These are phyloP conservation scores for Cenococcum geophilum DNA, from an alignment of 495 filamentous ascomycete genomes.

Conservation along the genomic window DNA sequence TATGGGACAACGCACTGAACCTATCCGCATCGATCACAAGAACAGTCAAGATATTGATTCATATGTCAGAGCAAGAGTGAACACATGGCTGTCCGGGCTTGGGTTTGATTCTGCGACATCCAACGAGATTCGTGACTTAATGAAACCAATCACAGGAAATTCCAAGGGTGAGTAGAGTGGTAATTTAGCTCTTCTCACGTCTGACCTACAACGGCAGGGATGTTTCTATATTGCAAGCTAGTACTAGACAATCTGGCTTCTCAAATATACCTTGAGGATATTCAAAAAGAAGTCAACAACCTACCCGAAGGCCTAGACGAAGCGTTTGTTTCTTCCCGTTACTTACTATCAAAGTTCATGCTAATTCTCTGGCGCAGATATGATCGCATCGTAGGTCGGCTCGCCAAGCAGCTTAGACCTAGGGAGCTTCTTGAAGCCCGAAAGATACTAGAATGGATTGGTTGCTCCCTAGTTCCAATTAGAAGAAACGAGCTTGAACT, in stretches of 20 bases:
- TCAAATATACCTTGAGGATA: constrained; percentile 9
- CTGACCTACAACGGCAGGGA: neutral
- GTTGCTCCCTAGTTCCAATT: constrained; percentile 3
- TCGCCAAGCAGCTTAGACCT: neutral
- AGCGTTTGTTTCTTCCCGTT: constrained; percentile 16
- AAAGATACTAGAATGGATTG: constrained; percentile 8
- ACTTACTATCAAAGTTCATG: neutral
- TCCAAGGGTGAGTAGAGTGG: neutral
- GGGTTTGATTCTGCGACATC: neutral
- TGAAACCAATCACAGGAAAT: neutral
- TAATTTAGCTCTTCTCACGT: neutral
- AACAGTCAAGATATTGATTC: neutral
- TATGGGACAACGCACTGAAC: neutral
- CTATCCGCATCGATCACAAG: neutral
- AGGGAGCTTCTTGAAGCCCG: neutral
- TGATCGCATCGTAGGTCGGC: neutral
- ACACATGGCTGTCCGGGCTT: neutral
- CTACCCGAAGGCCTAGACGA: constrained; percentile 32
- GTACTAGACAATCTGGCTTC: neutral
- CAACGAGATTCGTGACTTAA: neutral
- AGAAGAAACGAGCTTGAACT: neutral
- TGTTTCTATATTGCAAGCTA: neutral
- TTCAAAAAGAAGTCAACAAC: constrained; percentile 25
- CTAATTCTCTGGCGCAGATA: neutral
- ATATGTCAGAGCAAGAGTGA: neutral